A percentile compares a stretch with the other conserved stretches of the same genome.
phyloP scores from a whole-genome alignment of 352 stramenopile species.

The Globisporangium alternatum region DNA sequence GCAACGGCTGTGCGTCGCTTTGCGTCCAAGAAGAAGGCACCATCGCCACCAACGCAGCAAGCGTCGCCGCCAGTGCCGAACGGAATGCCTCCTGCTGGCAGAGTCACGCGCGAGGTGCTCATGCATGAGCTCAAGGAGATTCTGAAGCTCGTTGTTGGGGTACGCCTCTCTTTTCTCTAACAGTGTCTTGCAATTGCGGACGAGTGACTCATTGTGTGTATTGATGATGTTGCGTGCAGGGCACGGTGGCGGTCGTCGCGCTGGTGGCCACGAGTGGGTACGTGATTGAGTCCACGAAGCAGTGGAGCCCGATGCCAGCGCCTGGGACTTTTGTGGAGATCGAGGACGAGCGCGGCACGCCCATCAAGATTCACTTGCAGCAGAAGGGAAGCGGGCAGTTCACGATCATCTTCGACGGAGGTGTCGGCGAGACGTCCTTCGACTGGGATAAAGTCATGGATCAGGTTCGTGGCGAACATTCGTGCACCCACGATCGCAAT shows the following conservation, averaged over 20 bases:
- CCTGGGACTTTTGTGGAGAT: conserved; percentile 56
- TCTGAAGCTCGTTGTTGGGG: conserved; percentile 57
- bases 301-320: conserved; percentile 44
- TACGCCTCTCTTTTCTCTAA: conserved; percentile 14
- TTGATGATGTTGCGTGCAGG: conserved; percentile 21
- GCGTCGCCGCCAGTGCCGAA: not conserved
- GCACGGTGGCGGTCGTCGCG: conserved; percentile 36
- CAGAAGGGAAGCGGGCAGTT: conserved; percentile 41
- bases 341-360: conserved; percentile 30
- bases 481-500: not conserved
- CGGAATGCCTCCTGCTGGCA: not conserved
- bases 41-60: not conserved
- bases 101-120: conserved; percentile 45
- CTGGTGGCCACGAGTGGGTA: conserved; percentile 54
- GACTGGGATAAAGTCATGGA: conserved; percentile 77
- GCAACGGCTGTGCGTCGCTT: conserved; percentile 3
- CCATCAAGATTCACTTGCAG: conserved; percentile 51
- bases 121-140: conserved; percentile 56
- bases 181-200: not conserved
- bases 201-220: not conserved
- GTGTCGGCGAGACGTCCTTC: conserved; percentile 81
- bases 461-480: conserved; percentile 20
- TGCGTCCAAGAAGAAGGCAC: conserved; percentile 16
- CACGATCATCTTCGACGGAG: conserved; percentile 68
- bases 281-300: conserved; percentile 68